Percentiles rank a stretch among this genome's conserved stretches.
These are phyloP conservation scores for Beauveria scarabaeidicola DNA, from an alignment of 2,329 filamentous ascomycete genomes.

Conservation along the genomic window DNA sequence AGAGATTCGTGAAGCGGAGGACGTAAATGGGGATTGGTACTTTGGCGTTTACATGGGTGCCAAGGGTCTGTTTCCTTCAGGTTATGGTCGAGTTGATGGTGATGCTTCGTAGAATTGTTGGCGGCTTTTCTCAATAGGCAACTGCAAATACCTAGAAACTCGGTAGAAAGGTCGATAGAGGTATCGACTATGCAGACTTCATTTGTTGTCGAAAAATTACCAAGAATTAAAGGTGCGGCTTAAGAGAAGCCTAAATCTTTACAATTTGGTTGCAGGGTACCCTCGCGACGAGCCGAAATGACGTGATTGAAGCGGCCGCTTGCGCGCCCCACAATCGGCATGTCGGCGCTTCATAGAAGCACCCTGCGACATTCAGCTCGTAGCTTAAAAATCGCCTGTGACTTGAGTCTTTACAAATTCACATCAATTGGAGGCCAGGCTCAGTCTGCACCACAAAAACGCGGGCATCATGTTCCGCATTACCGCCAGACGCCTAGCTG, in stretches of 20 bases:
- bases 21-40: slow-evolving; percentile 87
- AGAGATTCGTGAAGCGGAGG: slow-evolving; percentile 73
- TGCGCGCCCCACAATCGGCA: not conserved
- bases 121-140: not conserved
- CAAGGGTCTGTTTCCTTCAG: slow-evolving; percentile 71
- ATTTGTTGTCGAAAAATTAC: too few species aligned
- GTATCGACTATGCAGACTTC: not conserved
- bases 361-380: not conserved
- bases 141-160: not conserved
- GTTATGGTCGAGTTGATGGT: slow-evolving; percentile 54
- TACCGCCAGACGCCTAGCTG: slow-evolving; percentile 52
- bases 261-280: not conserved
- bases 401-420: not conserved
- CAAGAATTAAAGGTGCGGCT: not conserved
- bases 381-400: not conserved
- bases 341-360: not conserved
- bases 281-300: slow-evolving; percentile 10
- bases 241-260: not conserved
- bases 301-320: slow-evolving; percentile 6
- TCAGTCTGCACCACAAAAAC: not conserved
- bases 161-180: not conserved
- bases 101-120: slow-evolving; percentile 10
- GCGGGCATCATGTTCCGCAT: slow-evolving; percentile 55
- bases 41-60: slow-evolving; percentile 77
- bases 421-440: not conserved